These are phyloP conservation scores for Backusella tarrabulga DNA, from an alignment of 192 early-diverging fungal genomes.

Conservation along the genomic window DNA sequence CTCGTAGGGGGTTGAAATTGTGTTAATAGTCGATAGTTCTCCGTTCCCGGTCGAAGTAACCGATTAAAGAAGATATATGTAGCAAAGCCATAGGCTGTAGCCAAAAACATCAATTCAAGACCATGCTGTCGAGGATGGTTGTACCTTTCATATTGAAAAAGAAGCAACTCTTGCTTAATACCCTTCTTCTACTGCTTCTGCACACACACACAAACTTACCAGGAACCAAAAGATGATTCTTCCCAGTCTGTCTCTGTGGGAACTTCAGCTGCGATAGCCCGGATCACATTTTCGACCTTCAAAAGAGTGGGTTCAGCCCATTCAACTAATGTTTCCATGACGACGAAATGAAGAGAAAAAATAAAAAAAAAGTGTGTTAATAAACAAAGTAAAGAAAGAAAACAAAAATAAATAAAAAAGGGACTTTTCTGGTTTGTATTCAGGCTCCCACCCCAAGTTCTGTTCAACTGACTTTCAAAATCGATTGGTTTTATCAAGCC, in stretches of 20 bases:
- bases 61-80: slow-evolving; percentile 36
- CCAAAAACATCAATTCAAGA: slow-evolving; percentile 42
- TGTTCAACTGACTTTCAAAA: neutral
- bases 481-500: neutral
- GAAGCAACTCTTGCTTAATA: neutral
- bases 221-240: slow-evolving; percentile 45
- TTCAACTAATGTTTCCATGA: neutral
- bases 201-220: slow-evolving; percentile 36
- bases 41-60: slow-evolving; percentile 18
- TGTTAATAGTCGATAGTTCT: slow-evolving; percentile 20
- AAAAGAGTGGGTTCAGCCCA: neutral
- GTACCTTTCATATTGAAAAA: slow-evolving; percentile 34
- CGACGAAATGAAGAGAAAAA: neutral
- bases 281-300: neutral
- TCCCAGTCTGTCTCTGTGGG: slow-evolving; percentile 51
- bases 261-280: slow-evolving; percentile 25
- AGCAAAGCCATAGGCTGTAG: slow-evolving; percentile 34
- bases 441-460: neutral
- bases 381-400: neutral
- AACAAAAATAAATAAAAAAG: neutral
- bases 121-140: slow-evolving; percentile 49
- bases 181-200: neutral
- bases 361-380: neutral
- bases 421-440: neutral
- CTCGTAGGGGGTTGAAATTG: slow-evolving; percentile 25